Percentiles rank a stretch among this genome's conserved stretches.
phyloP scores from a whole-genome alignment of 345 rosid species.

The Gynandropsis gynandra region DNA sequence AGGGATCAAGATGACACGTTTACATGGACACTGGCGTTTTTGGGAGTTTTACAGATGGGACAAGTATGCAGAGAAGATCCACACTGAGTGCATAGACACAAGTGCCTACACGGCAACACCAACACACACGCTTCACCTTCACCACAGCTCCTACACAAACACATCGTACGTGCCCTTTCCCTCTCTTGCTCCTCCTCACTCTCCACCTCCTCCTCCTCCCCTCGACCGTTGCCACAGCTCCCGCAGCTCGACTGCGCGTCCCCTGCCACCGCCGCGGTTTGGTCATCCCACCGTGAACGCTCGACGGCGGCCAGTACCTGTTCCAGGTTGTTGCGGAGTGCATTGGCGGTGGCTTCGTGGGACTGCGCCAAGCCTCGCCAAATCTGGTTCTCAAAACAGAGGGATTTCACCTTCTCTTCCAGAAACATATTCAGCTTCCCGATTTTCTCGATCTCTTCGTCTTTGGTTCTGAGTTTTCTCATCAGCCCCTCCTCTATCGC shows the following conservation, averaged over 20 bases:
- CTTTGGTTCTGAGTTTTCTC: constrained; percentile 52
- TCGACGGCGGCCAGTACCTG: constrained; percentile 42
- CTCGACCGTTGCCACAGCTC: constrained; percentile 35
- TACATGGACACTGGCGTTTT: constrained; percentile 59
- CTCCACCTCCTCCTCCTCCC: constrained; percentile 11
- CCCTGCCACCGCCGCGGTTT: constrained; percentile 28
- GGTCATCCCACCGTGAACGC: constrained; percentile 17
- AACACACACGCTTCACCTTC: constrained; percentile 62
- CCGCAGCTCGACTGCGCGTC: constrained; percentile 76
- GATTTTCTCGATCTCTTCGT: constrained; percentile 69
- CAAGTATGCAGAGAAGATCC: constrained; percentile 54
- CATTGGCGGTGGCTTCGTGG: constrained; percentile 73
- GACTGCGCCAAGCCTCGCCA: constrained; percentile 81
- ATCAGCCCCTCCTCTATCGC: constrained; percentile 46
- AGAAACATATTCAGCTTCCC: constrained; percentile 60
- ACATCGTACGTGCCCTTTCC: constrained; percentile 18
- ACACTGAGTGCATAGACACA: constrained; percentile 61
- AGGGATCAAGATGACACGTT: constrained; percentile 39
- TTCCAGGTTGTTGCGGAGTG: constrained; percentile 55
- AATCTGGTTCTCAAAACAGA: constrained; percentile 65
- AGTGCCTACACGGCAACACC: constrained; percentile 81
- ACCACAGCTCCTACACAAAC: constrained; percentile 53
- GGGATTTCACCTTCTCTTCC: constrained; percentile 56
- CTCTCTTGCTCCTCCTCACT: constrained; percentile 23
- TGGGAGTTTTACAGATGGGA: constrained; percentile 65